These are phyloP conservation scores for Spiraea crenata DNA, from an alignment of 331 rosid genomes.

Conservation along the genomic window DNA sequence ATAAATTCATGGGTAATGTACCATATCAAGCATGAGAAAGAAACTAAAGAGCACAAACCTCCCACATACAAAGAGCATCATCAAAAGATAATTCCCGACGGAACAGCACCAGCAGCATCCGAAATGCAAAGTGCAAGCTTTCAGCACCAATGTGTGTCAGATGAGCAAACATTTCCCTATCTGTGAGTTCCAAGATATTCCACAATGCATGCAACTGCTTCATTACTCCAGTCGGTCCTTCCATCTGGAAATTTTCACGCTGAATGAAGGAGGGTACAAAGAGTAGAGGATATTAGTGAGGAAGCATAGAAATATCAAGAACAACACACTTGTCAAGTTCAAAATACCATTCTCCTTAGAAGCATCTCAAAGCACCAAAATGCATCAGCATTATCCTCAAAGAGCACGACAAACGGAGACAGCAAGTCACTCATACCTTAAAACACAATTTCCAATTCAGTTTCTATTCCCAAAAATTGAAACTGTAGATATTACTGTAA, in stretches of 20 bases:
- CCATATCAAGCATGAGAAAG: constrained; percentile 2
- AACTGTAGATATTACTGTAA: not conserved
- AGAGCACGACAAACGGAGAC: constrained; percentile 92
- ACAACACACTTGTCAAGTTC: constrained; percentile 33
- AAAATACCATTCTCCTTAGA: constrained; percentile 85
- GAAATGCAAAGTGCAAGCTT: constrained; percentile 95
- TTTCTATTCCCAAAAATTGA: not conserved
- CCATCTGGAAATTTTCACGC: constrained; percentile 94
- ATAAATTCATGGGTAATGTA: not conserved
- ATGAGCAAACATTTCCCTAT: constrained; percentile 75
- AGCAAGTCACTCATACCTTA: constrained; percentile 98
- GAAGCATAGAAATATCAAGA: constrained; percentile 21
- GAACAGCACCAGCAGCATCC: constrained; percentile 93
- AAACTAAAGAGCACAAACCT: constrained; percentile 56
- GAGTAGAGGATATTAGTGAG: constrained; percentile 29
- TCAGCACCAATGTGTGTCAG: constrained; percentile 88
- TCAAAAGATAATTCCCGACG: constrained; percentile 84
- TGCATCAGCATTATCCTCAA: constrained; percentile 95
- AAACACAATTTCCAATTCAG: constrained; percentile 32
- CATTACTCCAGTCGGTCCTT: constrained; percentile 95
- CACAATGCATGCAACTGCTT: constrained; percentile 78
- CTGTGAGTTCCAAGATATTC: constrained; percentile 78
- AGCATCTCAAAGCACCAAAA: constrained; percentile 99
- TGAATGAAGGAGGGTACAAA: constrained; percentile 27
- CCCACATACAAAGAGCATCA: constrained; percentile 99